These are phyloP conservation scores for Thelephora aurantiotincta DNA, from an alignment of 768 basidiomycete genomes.

Conservation along the genomic window DNA sequence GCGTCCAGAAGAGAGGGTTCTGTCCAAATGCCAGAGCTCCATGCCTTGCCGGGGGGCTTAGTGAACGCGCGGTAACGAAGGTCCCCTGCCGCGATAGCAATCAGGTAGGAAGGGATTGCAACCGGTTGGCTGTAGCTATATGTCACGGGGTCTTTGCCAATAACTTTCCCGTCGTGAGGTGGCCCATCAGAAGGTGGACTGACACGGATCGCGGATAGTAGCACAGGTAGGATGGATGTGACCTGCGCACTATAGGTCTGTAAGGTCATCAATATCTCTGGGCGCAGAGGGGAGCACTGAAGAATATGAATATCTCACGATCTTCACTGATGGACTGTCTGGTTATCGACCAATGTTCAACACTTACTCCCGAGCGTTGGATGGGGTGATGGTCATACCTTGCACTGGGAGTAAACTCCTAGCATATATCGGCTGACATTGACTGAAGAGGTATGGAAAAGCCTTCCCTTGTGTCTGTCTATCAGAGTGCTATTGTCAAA, in stretches of 20 bases:
- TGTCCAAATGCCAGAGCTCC: conserved; percentile 83
- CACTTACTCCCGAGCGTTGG: neutral
- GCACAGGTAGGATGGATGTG: conserved; percentile 64
- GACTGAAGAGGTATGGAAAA: conserved; percentile 83
- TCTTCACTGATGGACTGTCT: conserved; percentile 84
- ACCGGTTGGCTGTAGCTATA: conserved; percentile 76
- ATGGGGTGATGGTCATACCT: conserved; percentile 25
- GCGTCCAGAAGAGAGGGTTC: conserved; percentile 73
- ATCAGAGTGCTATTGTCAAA: neutral
- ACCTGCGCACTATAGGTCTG: conserved; percentile 82
- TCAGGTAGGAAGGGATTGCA: conserved; percentile 82
- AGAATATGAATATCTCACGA: conserved; percentile 30
- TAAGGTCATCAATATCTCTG: neutral
- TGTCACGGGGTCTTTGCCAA: conserved; percentile 60
- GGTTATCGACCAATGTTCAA: neutral
- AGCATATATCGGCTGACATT: conserved; percentile 87
- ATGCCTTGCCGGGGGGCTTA: conserved; percentile 42
- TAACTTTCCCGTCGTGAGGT: conserved; percentile 54
- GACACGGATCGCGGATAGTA: conserved; percentile 71
- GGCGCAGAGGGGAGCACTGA: neutral
- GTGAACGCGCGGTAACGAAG: conserved; percentile 59
- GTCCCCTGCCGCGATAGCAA: conserved; percentile 84
- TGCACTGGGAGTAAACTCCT: conserved; percentile 70
- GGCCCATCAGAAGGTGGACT: conserved; percentile 63
- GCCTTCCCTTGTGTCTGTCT: conserved; percentile 80